These are phyloP conservation scores for Zopfia rhizophila DNA, from an alignment of 2,329 filamentous ascomycete species.

Conservation along the genomic window DNA sequence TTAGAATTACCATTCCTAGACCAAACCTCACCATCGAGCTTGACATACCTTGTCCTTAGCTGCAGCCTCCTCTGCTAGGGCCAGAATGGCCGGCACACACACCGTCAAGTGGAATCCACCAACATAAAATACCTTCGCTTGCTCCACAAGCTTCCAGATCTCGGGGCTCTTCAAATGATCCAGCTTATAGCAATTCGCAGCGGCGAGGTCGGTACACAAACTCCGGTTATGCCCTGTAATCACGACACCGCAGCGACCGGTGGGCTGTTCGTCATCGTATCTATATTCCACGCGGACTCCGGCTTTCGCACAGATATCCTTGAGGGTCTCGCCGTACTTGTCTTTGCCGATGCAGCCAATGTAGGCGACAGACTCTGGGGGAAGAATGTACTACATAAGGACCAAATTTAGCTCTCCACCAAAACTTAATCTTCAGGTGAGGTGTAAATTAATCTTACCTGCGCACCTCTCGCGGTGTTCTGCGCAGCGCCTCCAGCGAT, in stretches of 20 bases:
- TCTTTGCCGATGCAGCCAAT: constrained; percentile 94
- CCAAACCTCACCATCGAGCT: constrained; percentile 28
- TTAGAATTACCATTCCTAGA: constrained; percentile 2
- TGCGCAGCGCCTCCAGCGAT: constrained; percentile 97
- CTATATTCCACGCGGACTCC: constrained; percentile 96
- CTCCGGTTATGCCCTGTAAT: constrained; percentile 97
- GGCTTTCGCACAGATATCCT: constrained; percentile 84
- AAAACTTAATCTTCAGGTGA: constrained; percentile 17
- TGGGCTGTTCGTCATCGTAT: constrained; percentile 83
- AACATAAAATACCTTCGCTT: constrained; percentile 89
- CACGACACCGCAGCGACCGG: constrained; percentile 93
- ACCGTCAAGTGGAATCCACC: constrained; percentile 98
- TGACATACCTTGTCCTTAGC: constrained; percentile 79
- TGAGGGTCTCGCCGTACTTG: constrained; percentile 91
- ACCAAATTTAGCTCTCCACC: too few relatives aligned
- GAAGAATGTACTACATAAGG: constrained; percentile 79
- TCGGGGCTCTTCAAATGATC: constrained; percentile 91
- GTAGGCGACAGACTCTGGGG: constrained; percentile 89
- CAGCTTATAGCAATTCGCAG: constrained; percentile 96
- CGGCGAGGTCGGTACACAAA: constrained; percentile 93
- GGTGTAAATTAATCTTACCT: constrained; percentile 57
- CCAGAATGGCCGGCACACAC: constrained; percentile 88
- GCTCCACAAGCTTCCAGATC: constrained; percentile 92
- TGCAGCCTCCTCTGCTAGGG: constrained; percentile 89
- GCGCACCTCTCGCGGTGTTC: constrained; percentile 95